phyloP scores from a whole-genome alignment of 1,284 basidiomycete genomes.

The Leccinum pachyderme region DNA sequence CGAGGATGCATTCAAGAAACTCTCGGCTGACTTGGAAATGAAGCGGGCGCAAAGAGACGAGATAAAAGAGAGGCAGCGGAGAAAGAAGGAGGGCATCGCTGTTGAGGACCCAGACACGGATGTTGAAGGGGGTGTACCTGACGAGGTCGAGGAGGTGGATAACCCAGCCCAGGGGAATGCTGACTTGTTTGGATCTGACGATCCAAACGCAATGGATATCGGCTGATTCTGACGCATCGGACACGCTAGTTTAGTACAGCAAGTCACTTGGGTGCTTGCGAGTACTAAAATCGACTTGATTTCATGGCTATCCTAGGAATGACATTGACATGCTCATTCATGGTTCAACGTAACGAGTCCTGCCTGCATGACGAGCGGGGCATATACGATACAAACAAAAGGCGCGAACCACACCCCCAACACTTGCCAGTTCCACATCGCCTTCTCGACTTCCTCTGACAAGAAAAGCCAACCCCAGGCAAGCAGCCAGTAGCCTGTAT shows the following conservation, averaged over 20 bases:
- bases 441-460: conserved; percentile 42
- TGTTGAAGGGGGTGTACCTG: conserved; percentile 41
- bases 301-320: conserved; percentile 4
- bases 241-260: not conserved
- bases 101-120: conserved; percentile 48
- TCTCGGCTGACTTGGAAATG: conserved; percentile 83
- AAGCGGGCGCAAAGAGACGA: conserved; percentile 81
- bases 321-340: conserved; percentile 2
- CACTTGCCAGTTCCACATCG: conserved; percentile 70
- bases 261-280: too few relatives aligned
- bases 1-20: conserved; percentile 87
- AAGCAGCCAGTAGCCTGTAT: conserved; percentile 44
- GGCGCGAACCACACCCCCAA: conserved; percentile 75
- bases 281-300: not conserved
- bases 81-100: conserved; percentile 60
- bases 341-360: conserved; percentile 46
- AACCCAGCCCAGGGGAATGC: conserved; percentile 25
- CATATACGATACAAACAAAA: conserved; percentile 69
- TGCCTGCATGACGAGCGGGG: conserved; percentile 67
- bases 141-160: conserved; percentile 34
- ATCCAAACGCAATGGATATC: conserved; percentile 44
- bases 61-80: conserved; percentile 66
- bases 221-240: conserved; percentile 26
- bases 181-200: conserved; percentile 61
- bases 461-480: conserved; percentile 58